phyloP scores from a whole-genome alignment of 177 flowering plant genomes.

The Vitis hybrid region DNA sequence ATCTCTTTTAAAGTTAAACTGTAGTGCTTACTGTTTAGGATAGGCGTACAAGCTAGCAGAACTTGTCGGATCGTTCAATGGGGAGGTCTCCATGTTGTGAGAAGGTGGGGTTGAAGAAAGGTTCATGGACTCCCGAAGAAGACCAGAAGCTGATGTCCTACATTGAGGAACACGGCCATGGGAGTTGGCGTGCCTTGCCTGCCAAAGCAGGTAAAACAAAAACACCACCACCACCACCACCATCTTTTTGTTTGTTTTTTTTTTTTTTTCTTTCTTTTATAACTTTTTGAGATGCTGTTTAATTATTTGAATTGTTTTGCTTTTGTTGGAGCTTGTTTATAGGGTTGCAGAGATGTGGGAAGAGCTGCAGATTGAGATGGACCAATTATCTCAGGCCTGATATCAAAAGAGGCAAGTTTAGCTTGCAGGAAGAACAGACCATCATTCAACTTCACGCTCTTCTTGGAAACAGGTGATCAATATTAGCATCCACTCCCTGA shows the following conservation, averaged over 20 bases:
- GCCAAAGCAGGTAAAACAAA: constrained; percentile 42
- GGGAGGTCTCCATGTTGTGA: constrained; percentile 30
- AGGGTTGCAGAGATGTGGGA: constrained; percentile 57
- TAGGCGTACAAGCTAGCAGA: neutral
- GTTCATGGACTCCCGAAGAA: constrained; percentile 60
- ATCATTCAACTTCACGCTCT: constrained; percentile 68
- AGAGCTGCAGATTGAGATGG: constrained; percentile 57
- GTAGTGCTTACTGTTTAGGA: neutral
- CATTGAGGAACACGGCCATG: constrained; percentile 51
- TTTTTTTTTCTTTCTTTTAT: too few relatives aligned
- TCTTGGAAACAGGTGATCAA: constrained; percentile 46
- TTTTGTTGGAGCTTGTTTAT: neutral
- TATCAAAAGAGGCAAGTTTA: constrained; percentile 56
- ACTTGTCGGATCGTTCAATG: constrained; percentile 3
- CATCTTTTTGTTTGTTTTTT: too few relatives aligned
- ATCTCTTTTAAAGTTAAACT: too few relatives aligned
- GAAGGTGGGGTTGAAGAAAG: constrained; percentile 48
- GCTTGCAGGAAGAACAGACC: constrained; percentile 52
- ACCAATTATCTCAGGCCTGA: constrained; percentile 54
- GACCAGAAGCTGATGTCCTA: constrained; percentile 54
- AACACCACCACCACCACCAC: too few relatives aligned
- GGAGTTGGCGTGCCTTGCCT: constrained; percentile 55
- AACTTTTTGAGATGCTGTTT: too few relatives aligned
- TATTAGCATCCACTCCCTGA: neutral
- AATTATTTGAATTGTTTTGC: too few relatives aligned